These are phyloP conservation scores for Linnemannia zychae DNA, from an alignment of 192 early-diverging fungal genomes.

Conservation along the genomic window DNA sequence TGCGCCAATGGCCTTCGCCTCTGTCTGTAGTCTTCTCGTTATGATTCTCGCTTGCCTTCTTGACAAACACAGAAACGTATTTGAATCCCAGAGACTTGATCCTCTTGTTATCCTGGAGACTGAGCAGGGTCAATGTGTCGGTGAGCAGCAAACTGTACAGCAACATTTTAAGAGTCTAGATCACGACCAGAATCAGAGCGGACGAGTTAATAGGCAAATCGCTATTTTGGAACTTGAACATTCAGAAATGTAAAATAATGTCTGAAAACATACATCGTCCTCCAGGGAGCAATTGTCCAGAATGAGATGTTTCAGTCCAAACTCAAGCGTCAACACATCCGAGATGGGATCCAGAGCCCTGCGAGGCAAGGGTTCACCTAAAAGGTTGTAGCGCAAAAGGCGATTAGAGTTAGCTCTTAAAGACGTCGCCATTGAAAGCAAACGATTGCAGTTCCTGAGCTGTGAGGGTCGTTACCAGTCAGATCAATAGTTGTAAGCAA, in stretches of 20 bases:
- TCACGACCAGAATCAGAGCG: not conserved
- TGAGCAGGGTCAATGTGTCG: conserved; percentile 74
- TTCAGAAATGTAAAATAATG: not conserved
- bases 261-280: conserved; percentile 67
- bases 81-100: conserved; percentile 81
- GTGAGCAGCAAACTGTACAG: conserved; percentile 79
- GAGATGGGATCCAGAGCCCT: conserved; percentile 75
- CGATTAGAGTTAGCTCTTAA: not conserved
- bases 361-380: conserved; percentile 68
- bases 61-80: conserved; percentile 80
- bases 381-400: not conserved
- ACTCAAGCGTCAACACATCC: conserved; percentile 81
- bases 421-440: too few species aligned
- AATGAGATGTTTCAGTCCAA: conserved; percentile 76
- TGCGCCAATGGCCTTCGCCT: not conserved
- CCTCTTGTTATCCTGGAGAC: conserved; percentile 76
- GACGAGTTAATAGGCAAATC: not conserved
- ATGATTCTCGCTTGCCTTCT: conserved; percentile 59
- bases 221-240: not conserved
- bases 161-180: conserved; percentile 71
- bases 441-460: not conserved
- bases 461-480: conserved; percentile 13
- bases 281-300: conserved; percentile 80
- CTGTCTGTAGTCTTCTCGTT: not conserved
- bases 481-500: conserved; percentile 44